Base-by-base conservation (phyloP, 192 early-diverging fungal species). In the Backusella psychrophila region DNA sequence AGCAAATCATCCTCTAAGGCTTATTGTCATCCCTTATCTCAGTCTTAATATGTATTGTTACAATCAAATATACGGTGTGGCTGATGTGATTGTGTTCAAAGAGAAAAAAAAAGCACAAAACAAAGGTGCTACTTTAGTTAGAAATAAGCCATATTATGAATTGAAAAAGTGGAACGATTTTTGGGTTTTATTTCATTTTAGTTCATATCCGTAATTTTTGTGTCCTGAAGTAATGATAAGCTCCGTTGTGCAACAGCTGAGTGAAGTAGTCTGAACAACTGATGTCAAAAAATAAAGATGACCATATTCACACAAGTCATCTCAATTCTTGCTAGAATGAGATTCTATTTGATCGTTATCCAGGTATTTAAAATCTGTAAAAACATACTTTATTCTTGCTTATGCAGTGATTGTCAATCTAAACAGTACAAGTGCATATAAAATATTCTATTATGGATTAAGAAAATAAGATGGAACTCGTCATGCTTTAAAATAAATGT, bases 141-240 rank as follows among this genome's bases (percentile, higher is more conserved):
- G 56, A 63, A 63, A 63, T 4, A 23, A 63, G 9, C 3, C 26
- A 63, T 29, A 4, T 14, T 26, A 12, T 26, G 23, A 12, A n/a
- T 63, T 4, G 9, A 63, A 63, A 63, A 63, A 63, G 56, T 63
- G 56, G 56, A 63, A 63, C 56, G 56, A 63, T 29, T 63, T 44
- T 63, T 63, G 21, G 56, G 53, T 9, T 26, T 63, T 63, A 63
- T 63, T 63, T 63, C 11, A 29, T 63, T 63, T 63, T 63, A 29
- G 56, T 63, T 23, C n/a, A 63, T 21, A 49, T 49, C 46, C 46
- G 46, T n/a, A 17, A 1, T 21, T 49, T 7, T 49, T 49, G 46
- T 49, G 46, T 49, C 15, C 6, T 49, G 19, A 29, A 23, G 21
- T 21, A 56, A 26, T 26, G 21, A 63, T 63, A 9, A 29, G 29